Evolutionary conservation across 495 filamentous ascomycete genomes (phyloP).

Genomic region (Xylaria acuta): DNA sequence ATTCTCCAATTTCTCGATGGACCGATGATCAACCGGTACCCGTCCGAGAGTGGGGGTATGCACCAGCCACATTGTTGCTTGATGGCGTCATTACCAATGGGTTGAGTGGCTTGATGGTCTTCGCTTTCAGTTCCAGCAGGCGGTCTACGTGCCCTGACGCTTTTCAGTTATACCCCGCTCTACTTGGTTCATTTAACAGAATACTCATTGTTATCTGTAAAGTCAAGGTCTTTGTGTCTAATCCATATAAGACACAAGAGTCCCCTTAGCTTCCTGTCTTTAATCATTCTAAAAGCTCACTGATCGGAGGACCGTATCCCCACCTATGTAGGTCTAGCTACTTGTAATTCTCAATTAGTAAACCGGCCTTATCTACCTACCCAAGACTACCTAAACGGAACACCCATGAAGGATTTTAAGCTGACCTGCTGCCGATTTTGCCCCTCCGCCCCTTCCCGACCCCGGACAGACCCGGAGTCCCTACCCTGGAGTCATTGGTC

Average conservation of each 20-base stretch:
- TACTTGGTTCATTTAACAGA: background rate
- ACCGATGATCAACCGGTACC: background rate
- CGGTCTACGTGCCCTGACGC: too few relatives aligned
- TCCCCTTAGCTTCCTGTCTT: background rate
- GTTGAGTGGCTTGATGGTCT: background rate
- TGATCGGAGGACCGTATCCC: background rate
- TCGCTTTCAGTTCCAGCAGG: too few relatives aligned
- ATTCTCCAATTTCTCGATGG: background rate
- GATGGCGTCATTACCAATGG: background rate
- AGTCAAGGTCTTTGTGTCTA: background rate
- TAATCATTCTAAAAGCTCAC: background rate
- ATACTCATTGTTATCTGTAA: background rate
- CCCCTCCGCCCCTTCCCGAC: conserved; percentile 4
- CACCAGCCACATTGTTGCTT: background rate
- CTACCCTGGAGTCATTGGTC: conserved; percentile 4
- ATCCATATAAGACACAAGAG: background rate
- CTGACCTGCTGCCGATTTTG: conserved; percentile 2
- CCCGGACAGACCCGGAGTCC: background rate
- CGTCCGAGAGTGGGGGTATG: background rate
- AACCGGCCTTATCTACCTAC: too few relatives aligned
- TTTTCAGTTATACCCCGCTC: conserved; percentile 6
- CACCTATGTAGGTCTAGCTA: too few relatives aligned
- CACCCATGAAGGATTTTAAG: background rate
- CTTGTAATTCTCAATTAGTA: background rate
- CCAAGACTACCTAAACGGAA: background rate